Evolutionary conservation across 2,329 filamentous ascomycete species (phyloP), one percentile per base, ranked within the genome.

Genomic region (Pestalotiopsis sp.): DNA sequence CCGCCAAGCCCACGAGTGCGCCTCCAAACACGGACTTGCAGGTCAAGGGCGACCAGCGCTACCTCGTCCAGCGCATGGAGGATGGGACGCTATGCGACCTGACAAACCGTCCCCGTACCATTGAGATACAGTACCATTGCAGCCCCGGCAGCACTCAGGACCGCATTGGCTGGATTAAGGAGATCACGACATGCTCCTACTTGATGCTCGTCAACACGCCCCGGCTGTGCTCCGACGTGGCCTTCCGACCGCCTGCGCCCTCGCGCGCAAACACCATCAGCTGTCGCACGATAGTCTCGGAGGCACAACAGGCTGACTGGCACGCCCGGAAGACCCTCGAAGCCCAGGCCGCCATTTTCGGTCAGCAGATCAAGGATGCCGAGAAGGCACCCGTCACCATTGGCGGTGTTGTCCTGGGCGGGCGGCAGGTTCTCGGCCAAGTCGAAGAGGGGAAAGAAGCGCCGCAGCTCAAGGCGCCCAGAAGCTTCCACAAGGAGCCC

Each of bases 171-270:
- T 94, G 94, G 90, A 97, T 98, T 81, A 97, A 97, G 80, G 95
- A 98, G 79, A 90, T 95, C 1, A 92, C 92, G 2, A 97, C 94
- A 12, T 98, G 95, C 81, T 90, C 94, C 13, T 98, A 98, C 78
- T 85, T 97, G 67, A 97, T 98, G 94, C 90, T 97, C 39, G 89
- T 98, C 71, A 92, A 97, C 78, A 97, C 95, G 0, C 94, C 94
- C 0, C 90, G 94, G 0, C 88, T 98, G 13, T 98, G 95, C 82
- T 89, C 92, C 76, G 95, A 98, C 73, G 89, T 94, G 11, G 94
- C 94, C 11, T 98, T 98, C 78, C 84, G 92, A 67, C 94, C 95
- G 0, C 93, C 94, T 0, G 90, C 92, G 74, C 91, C 94, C 71
- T 92, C 92, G 67, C 88, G 89, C 69, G 91, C 94, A 5, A 92